Percentiles rank a stretch among this genome's conserved stretches.
These are phyloP conservation scores for Lunularia cruciata DNA, from an alignment of 225 moss, liverwort and hornwort species.

Conservation along the genomic window DNA sequence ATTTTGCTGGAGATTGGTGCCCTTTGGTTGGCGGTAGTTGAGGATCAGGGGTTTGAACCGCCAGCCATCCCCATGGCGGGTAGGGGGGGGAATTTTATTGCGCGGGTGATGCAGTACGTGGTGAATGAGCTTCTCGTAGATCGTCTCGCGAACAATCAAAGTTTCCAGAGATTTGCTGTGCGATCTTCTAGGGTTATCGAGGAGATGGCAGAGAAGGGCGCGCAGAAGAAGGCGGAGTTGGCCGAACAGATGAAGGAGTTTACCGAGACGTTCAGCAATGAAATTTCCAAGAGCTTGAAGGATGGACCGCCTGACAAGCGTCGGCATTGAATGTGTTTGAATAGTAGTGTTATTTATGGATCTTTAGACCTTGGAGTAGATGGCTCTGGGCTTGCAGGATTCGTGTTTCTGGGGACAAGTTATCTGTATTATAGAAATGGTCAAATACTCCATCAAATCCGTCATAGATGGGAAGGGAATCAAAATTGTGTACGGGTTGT, in stretches of 20 bases:
- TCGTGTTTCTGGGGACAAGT: too few relatives aligned
- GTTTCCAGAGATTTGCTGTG: constrained; percentile 89
- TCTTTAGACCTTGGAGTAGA: too few relatives aligned
- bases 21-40: too few relatives aligned
- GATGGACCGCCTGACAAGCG: constrained; percentile 27
- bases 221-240: constrained; percentile 70
- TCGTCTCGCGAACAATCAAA: constrained; percentile 85
- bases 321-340: constrained; percentile 15
- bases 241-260: constrained; percentile 64
- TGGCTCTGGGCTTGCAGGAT: too few relatives aligned
- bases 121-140: constrained; percentile 88
- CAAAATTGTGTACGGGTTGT: too few relatives aligned
- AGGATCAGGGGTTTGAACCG: too few relatives aligned
- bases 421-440: too few relatives aligned
- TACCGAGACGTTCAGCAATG: constrained; percentile 56
- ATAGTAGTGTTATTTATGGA: too few relatives aligned
- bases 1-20: too few relatives aligned
- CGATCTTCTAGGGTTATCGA: constrained; percentile 80
- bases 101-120: constrained; percentile 83
- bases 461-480: too few relatives aligned
- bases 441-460: too few relatives aligned
- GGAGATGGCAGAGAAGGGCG: constrained; percentile 71
- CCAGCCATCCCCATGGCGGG: constrained; percentile 57
- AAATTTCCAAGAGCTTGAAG: constrained; percentile 35
- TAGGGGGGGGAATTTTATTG: constrained; percentile 65